phyloP scores from a whole-genome alignment of 495 filamentous ascomycete genomes.

The Penicillium paxilli region DNA sequence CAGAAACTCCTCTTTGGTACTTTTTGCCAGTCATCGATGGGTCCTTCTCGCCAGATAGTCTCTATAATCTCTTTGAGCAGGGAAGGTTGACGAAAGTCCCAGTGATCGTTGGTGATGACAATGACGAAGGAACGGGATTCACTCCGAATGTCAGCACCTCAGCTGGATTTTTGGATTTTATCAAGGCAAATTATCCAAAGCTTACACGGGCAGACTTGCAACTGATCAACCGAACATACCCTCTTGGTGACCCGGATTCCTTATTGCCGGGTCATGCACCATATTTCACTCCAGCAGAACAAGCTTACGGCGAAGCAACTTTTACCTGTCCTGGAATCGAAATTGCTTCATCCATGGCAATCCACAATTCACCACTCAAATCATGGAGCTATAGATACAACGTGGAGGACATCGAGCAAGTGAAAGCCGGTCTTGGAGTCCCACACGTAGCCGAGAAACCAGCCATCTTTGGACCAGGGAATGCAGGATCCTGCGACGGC shows the following conservation, averaged over 20 bases:
- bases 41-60: slow-evolving; percentile 51
- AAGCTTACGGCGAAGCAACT: slow-evolving; percentile 64
- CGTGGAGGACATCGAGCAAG: slow-evolving; percentile 49
- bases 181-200: slow-evolving; percentile 61
- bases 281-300: slow-evolving; percentile 56
- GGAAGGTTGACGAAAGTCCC: slow-evolving; percentile 63
- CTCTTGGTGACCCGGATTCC: slow-evolving; percentile 41
- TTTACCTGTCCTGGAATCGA: slow-evolving; percentile 61
- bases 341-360: slow-evolving; percentile 42
- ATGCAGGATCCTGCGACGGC: slow-evolving; percentile 17
- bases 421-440: slow-evolving; percentile 57
- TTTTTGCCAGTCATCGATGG: slow-evolving; percentile 62
- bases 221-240: slow-evolving; percentile 57
- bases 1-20: slow-evolving; percentile 34
- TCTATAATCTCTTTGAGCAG: slow-evolving; percentile 52
- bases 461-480: slow-evolving; percentile 53
- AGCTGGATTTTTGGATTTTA: slow-evolving; percentile 49
- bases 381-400: slow-evolving; percentile 65
- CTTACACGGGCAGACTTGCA: slow-evolving; percentile 49
- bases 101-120: slow-evolving; percentile 63
- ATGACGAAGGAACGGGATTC: slow-evolving; percentile 66
- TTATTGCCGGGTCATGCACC: slow-evolving; percentile 33
- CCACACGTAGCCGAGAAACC: slow-evolving; percentile 61
- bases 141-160: slow-evolving; percentile 44
- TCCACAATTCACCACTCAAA: slow-evolving; percentile 25